Evolutionary conservation across 208 protist genomes (phyloP).

Genomic region (Acanthamoeba quina): DNA sequence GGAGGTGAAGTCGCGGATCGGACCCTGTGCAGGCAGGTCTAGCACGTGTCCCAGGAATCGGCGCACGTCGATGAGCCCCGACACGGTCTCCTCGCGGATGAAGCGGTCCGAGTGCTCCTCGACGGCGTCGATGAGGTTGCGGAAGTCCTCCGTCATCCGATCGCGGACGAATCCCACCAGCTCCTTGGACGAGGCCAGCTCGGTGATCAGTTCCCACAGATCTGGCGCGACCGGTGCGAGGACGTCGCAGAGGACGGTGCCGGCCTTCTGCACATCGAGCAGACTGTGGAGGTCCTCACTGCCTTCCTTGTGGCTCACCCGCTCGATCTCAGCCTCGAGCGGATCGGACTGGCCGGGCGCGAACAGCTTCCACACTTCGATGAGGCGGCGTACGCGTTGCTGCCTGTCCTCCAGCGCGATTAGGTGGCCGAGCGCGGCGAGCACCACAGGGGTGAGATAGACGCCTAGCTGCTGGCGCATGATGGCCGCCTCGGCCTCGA

Average conservation of each 20-base stretch:
- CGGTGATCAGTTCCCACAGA: neutral
- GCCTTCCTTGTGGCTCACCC: no score
- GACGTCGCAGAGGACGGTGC: no score
- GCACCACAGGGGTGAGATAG: neutral
- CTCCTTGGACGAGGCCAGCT: constrained; percentile 16
- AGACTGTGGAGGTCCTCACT: no score
- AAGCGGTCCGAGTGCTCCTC: constrained; percentile 42
- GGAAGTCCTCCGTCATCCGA: constrained; percentile 4
- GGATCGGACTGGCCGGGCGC: neutral
- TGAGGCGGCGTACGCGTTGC: neutral
- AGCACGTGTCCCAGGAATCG: neutral
- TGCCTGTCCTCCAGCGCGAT: neutral
- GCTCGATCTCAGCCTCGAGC: neutral
- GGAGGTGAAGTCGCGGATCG: neutral
- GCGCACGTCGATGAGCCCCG: constrained; percentile 6
- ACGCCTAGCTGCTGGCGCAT: neutral
- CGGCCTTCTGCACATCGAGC: no score
- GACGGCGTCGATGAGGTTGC: constrained; percentile 16
- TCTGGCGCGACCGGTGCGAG: neutral
- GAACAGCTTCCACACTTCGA: constrained; percentile 20
- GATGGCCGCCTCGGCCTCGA: neutral
- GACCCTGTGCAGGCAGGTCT: neutral
- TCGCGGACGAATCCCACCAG: constrained; percentile 6
- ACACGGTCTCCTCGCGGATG: constrained; percentile 20
- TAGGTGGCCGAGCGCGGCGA: neutral